phyloP scores from a whole-genome alignment of 805 yeast species.

The Cyberlindnera veronae region DNA sequence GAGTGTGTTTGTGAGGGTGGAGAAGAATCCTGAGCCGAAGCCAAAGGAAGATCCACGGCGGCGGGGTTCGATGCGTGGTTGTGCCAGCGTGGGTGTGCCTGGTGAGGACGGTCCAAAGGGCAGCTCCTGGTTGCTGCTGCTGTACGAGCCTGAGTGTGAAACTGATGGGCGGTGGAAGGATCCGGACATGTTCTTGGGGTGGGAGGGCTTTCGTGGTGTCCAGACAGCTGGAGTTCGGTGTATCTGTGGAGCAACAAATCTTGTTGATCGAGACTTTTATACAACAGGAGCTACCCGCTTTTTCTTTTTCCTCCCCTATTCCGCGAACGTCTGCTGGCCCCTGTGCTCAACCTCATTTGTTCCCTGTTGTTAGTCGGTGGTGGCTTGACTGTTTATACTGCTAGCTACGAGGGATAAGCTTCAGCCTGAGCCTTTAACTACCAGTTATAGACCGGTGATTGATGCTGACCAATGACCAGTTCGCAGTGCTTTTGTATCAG shows the following conservation, averaged over 20 bases:
- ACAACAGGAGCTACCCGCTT: no score
- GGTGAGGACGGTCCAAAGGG: conserved; percentile 1
- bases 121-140: conserved; percentile 1
- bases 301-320: neutral
- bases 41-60: conserved; percentile 29
- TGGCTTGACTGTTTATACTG: no score
- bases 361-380: no score
- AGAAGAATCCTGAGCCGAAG: conserved; percentile 26
- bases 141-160: conserved; percentile 10
- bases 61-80: conserved; percentile 14
- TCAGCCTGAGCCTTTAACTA: no score
- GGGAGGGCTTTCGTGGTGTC: no score
- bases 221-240: no score
- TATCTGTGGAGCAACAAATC: neutral
- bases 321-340: neutral
- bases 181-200: neutral
- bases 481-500: no score
- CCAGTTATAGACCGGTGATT: no score
- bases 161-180: conserved; percentile 3
- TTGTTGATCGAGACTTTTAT: neutral
- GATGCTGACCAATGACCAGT: no score
- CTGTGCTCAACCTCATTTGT: neutral
- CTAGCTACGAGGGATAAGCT: no score
- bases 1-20: conserved; percentile 24
- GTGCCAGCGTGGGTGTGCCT: conserved; percentile 4